Conservation (phyloP, 2,329 filamentous ascomycete genomes). For the Beauveria brongniartii region DNA sequence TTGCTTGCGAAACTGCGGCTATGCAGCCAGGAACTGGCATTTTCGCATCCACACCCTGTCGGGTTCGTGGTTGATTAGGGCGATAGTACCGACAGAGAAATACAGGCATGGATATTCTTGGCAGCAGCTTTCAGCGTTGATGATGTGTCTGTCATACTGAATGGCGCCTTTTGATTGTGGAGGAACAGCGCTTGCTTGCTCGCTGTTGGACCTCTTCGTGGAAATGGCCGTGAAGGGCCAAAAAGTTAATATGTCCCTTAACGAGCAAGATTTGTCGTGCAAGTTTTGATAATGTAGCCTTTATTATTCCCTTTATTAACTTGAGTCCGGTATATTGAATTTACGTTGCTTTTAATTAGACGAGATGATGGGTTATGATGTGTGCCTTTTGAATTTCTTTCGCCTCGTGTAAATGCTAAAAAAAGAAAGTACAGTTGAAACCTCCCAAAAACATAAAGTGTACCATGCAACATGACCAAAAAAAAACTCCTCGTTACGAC, state of each 20-base stretch:
- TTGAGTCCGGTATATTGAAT: slow-evolving; percentile 5
- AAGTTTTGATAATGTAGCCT: slow-evolving; percentile 29
- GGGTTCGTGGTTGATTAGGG: slow-evolving; percentile 27
- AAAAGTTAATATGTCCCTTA: slow-evolving; percentile 11
- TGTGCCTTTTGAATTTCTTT: not conserved
- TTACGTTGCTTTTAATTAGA: not conserved
- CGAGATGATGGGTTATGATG: not conserved
- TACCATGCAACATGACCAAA: not conserved
- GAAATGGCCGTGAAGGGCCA: slow-evolving; percentile 1
- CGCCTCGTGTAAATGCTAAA: not conserved
- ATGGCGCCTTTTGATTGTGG: slow-evolving; percentile 4
- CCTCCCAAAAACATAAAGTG: not conserved
- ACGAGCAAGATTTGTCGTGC: slow-evolving; percentile 17
- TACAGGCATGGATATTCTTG: slow-evolving; percentile 24
- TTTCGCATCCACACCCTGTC: slow-evolving; percentile 23
- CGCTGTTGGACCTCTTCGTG: slow-evolving; percentile 3
- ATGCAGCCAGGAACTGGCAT: slow-evolving; percentile 16
- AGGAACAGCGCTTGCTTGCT: slow-evolving; percentile 10
- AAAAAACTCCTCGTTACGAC: slow-evolving; percentile 1
- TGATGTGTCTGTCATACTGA: not conserved
- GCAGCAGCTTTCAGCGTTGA: not conserved
- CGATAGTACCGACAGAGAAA: slow-evolving; percentile 14
- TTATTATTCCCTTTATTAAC: slow-evolving; percentile 25
- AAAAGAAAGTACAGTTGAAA: not conserved
- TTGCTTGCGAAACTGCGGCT: slow-evolving; percentile 19